phyloP scores from a whole-genome alignment of 1,139 yeast species.

The Zygosaccharomyces pseudobailii region DNA sequence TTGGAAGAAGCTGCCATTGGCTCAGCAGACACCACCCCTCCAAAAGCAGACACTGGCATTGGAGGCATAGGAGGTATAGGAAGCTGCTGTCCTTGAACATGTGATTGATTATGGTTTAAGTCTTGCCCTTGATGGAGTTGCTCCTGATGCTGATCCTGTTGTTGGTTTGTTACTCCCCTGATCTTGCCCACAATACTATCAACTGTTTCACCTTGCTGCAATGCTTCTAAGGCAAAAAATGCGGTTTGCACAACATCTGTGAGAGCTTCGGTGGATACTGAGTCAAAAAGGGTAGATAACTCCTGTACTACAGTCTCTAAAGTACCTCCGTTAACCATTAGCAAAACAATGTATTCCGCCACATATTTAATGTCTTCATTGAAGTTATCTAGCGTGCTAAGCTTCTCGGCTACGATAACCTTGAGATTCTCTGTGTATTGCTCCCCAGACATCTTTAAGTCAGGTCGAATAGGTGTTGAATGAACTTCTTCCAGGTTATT shows the following conservation, averaged over 20 bases:
- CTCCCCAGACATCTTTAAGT: slow-evolving; percentile 28
- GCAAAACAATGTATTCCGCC: slow-evolving; percentile 71
- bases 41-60: slow-evolving; percentile 29
- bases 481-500: not conserved
- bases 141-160: slow-evolving; percentile 6
- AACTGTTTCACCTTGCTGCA: slow-evolving; percentile 35
- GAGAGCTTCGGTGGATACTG: slow-evolving; percentile 47
- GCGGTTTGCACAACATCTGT: slow-evolving; percentile 44
- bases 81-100: slow-evolving; percentile 12
- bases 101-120: slow-evolving; percentile 10
- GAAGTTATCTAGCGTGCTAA: slow-evolving; percentile 36
- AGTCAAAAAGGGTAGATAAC: slow-evolving; percentile 60
- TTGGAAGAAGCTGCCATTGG: slow-evolving; percentile 12
- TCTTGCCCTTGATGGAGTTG: slow-evolving; percentile 12
- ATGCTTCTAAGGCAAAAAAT: slow-evolving; percentile 49
- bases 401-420: slow-evolving; percentile 34
- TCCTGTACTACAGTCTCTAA: slow-evolving; percentile 62
- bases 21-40: slow-evolving; percentile 24
- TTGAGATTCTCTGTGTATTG: slow-evolving; percentile 35
- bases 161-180: slow-evolving; percentile 19
- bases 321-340: slow-evolving; percentile 67
- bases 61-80: slow-evolving; percentile 1
- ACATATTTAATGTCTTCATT: slow-evolving; percentile 70
- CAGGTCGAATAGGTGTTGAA: not conserved
- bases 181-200: slow-evolving; percentile 31